Evolutionary conservation across 306 rosid genomes (phyloP).

Genomic region (Hippophae gyantsensis): DNA sequence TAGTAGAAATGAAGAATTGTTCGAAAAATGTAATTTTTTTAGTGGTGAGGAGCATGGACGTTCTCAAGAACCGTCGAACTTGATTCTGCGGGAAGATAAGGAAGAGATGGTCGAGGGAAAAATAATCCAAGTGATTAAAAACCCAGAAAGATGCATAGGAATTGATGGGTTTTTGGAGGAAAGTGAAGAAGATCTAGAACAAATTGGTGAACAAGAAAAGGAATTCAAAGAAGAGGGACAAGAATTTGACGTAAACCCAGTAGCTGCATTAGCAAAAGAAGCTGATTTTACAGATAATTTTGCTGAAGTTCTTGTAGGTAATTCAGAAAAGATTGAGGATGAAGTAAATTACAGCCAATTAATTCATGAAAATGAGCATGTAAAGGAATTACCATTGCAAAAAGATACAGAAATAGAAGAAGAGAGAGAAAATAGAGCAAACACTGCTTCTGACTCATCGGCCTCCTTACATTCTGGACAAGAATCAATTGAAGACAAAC

Average conservation of each 20-base stretch:
- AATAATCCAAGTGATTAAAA: conserved; percentile 11
- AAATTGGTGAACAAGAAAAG: too few species aligned
- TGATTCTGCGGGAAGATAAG: background rate
- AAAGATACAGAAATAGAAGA: conserved; percentile 9
- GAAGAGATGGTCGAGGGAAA: conserved; percentile 10
- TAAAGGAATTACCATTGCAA: background rate
- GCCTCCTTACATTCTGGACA: conserved; percentile 14
- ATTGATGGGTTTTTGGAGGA: conserved; percentile 6
- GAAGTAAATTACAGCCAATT: conserved; percentile 10
- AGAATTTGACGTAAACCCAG: conserved; percentile 1
- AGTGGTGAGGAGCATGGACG: conserved; percentile 2
- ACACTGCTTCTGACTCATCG: conserved; percentile 15
- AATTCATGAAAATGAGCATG: conserved; percentile 5
- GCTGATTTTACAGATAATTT: conserved; percentile 11
- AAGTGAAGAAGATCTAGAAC: background rate
- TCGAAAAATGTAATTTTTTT: too few species aligned
- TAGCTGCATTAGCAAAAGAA: conserved; percentile 12
- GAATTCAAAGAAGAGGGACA: background rate
- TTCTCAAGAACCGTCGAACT: conserved; percentile 5
- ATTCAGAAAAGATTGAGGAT: conserved; percentile 23
- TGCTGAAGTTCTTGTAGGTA: conserved; percentile 24
- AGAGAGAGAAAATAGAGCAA: background rate
- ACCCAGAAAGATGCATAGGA: background rate
- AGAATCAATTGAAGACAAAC: background rate
- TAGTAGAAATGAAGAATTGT: background rate